phyloP scores from a whole-genome alignment of 257 asterid species.

The Rauvolfia tetraphylla region DNA sequence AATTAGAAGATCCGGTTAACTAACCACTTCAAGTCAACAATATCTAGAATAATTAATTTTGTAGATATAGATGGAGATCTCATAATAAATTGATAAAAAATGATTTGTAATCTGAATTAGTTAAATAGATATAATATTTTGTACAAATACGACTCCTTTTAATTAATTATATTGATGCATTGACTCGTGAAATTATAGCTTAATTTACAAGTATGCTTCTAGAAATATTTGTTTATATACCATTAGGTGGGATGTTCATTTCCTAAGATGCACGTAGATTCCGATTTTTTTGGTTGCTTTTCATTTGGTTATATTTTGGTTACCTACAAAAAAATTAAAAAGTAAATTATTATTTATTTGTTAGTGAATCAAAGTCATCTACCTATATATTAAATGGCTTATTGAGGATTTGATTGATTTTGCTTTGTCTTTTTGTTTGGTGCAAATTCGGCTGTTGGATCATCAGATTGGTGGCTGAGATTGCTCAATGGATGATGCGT shows the following conservation, averaged over 20 bases:
- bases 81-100: not conserved
- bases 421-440: too few species aligned
- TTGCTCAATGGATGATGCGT: too few species aligned
- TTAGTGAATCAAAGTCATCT: too few species aligned
- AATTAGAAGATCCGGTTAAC: slow-evolving; percentile 15
- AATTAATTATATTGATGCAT: not conserved
- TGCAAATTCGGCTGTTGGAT: too few species aligned
- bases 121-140: not conserved
- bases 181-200: slow-evolving; percentile 7
- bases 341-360: not conserved
- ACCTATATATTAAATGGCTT: too few species aligned
- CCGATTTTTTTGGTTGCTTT: not conserved
- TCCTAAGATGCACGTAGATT: not conserved
- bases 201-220: slow-evolving; percentile 4
- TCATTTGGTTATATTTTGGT: not conserved
- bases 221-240: slow-evolving; percentile 2
- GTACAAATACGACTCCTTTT: not conserved
- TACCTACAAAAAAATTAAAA: not conserved
- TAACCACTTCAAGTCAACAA: slow-evolving; percentile 19
- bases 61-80: slow-evolving; percentile 2
- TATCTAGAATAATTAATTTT: not conserved
- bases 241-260: slow-evolving; percentile 10
- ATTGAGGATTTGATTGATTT: too few species aligned
- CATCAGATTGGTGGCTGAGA: too few species aligned
- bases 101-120: slow-evolving; percentile 1